Evolutionary conservation across 331 rosid genomes (phyloP), one percentile per base, ranked within the genome.

Genomic region (Ulmus americana): DNA sequence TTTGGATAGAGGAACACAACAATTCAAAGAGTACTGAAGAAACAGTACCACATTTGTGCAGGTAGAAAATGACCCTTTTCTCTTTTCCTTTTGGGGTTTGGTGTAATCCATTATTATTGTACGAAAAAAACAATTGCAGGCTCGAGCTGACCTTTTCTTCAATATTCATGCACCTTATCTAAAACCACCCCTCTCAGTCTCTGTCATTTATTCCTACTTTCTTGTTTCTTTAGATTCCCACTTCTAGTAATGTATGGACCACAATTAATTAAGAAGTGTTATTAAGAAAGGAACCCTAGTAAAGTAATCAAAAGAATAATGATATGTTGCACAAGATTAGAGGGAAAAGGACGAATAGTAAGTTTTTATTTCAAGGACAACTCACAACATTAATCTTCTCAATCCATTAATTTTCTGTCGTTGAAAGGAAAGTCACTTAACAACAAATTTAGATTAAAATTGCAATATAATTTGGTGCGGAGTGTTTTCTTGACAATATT

Each of bases 11-110:
- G 10, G 59, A 28, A 55, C 39, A 55, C 13, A 28, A 55, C 42
- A 55, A 55, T 1, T 55, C 10, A 55, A 12, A 41, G 41, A n/a
- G 5, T 51, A 54, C 40, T 54, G 59, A 54, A 53, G 40, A 4
- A n/a, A 52, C 56, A 7, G 11, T 44, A n/a, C 61, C 44, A 53
- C 70, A 5, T 44, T n/a, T 52, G 74, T 41, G 49, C 67, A 65
- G 41, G n/a, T 12, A 14, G 64, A 39, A 69, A 75, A 46, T 39
- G 71, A 57, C 75, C 41, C 51, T 39, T 56, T 55, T 68, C 15
- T 14, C 14, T 38, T 53, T 18, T 7, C 10, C 12, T 40, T 76
- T 65, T 40, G 22, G 64, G 67, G 54, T 61, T 41, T 20, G 63
- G 58, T 46, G 68, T 22, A 45, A 49, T 14, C 50, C 64, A 51